Base-by-base conservation (phyloP, 768 basidiomycete species). In the Boletus bicolor region DNA sequence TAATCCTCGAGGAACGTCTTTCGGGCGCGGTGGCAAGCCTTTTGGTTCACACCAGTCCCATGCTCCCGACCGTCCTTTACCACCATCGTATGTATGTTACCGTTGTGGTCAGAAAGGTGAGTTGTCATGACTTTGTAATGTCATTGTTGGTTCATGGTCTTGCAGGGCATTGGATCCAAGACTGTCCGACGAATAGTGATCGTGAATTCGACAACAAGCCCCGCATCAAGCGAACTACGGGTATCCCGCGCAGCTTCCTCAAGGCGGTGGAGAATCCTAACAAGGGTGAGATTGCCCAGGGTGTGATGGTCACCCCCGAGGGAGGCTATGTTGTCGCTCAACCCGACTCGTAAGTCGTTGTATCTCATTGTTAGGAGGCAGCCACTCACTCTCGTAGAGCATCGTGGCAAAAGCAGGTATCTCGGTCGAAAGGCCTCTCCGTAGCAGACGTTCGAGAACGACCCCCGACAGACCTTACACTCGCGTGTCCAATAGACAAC, bases 261-360 rank as follows among this genome's bases (percentile, higher is more conserved):
- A 97, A 97, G 71, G 88, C 93, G 0, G 94, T 98, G 28, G 94
- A 97, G 53, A 90, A 90, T 56, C 93, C 93, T 11, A 82, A 81
- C 50, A 79, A 75, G 53, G 86, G 82, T 21, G 84, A 85, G 55
- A 73, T 89, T 28, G 82, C 84, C 7, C 87, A 88, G 63, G 95
- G 96, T 19, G 86, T 98, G 47, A 99, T 99, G 97, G 89, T 99
- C 56, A 98, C 96, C 3, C 94, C 96, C 0, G 97, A 99, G 69
- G 97, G 97, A 57, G 93, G 93, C 37, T 98, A 96, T 73, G 97
- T 99, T 19, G 89, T 96, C 39, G 96, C 96, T 1, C 89, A 98
- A 67, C 95, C 97, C 0, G 97, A 99, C 73, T 82, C 85, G 96
- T 98, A 74, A 67, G 93, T 82, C 43, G 44, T 45, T 8, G 15